phyloP scores from a whole-genome alignment of 2,329 filamentous ascomycete species.

The Ambrosiella xylebori region DNA sequence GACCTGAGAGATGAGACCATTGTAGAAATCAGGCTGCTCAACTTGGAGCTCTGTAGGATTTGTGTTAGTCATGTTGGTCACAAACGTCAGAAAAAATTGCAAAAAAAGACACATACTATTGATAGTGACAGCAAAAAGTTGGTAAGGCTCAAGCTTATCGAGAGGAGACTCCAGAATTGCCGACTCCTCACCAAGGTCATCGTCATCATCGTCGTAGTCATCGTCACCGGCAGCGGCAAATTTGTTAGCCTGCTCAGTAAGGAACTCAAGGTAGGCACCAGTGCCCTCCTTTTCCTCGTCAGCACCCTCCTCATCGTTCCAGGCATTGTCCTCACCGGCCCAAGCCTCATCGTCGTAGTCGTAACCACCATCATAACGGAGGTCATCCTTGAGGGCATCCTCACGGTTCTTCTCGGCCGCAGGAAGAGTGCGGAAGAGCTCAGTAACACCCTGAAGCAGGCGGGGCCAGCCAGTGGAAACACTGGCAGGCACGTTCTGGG shows the following conservation, averaged over 20 bases:
- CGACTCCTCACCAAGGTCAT: conserved; percentile 85
- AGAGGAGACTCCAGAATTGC: conserved; percentile 83
- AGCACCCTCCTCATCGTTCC: conserved; percentile 51
- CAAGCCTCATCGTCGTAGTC: conserved; percentile 63
- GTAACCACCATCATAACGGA: conserved; percentile 47
- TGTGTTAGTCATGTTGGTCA: not conserved
- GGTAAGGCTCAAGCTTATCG: conserved; percentile 89
- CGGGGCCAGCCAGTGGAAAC: conserved; percentile 92
- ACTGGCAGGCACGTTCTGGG: conserved; percentile 73
- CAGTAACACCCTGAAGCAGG: conserved; percentile 70
- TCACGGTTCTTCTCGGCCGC: conserved; percentile 80
- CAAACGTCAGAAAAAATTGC: not conserved
- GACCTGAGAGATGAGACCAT: conserved; percentile 60
- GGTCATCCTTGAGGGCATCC: conserved; percentile 80
- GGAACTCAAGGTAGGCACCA: conserved; percentile 84
- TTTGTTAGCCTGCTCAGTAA: conserved; percentile 86
- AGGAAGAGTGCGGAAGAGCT: conserved; percentile 82
- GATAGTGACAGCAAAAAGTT: conserved; percentile 67
- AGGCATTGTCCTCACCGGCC: conserved; percentile 66
- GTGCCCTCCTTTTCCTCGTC: conserved; percentile 72
- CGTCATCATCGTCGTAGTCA: conserved; percentile 42
- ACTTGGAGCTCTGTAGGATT: conserved; percentile 55
- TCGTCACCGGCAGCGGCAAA: conserved; percentile 49
- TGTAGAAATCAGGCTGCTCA: conserved; percentile 79
- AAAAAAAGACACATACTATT: conserved; percentile 46